Evolutionary conservation across 306 rosid species (phyloP), one percentile per base, ranked within the genome.

Genomic region (Castanea mollissima): DNA sequence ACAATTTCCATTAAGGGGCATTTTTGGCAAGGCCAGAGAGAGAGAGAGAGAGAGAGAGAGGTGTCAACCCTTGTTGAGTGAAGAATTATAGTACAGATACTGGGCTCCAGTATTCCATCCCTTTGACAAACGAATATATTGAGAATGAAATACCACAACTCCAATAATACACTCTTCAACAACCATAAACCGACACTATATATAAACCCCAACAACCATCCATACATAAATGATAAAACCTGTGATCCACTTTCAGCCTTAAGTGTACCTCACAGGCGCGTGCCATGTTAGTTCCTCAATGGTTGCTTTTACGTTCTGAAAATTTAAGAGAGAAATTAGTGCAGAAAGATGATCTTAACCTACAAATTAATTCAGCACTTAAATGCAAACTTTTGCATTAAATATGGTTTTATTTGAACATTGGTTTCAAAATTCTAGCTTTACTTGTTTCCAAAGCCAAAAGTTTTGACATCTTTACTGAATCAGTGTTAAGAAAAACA

Each of bases 131-230:
- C 85, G 86, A 83, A 88, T 90, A 75, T 74, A 75, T 63, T 83
- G 89, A 88, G 82, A 86, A 74, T 74, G 90, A 88, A 81, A 84
- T 76, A 78, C 69, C 76, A 77, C 74, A 83, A 74, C 60, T 82
- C 68, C 38, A 76, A 74, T 81, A 85, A 83, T 76, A 84, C 35
- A 79, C 56, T 32, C 51, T 46, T 71, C 31, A 38, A 6, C 76
- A 65, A 32, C 79, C 83, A 82, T 80, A 87, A 38, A 83, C 81
- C 69, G 54, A 60, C 86, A 69, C 72, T 74, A 35, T 32, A n/a
- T 41, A 41, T 41, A 63, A 77, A 55, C 72, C 74, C 60, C 60
- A 79, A 74, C 81, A 82, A 41, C 77, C 79, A 16, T 46, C 59
- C 19, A 1, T 38, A 38, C 46, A 7, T 38, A 38, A 38, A 7